Conservation (phyloP, 2,329 filamentous ascomycete genomes). For the Aspergillus tanneri region DNA sequence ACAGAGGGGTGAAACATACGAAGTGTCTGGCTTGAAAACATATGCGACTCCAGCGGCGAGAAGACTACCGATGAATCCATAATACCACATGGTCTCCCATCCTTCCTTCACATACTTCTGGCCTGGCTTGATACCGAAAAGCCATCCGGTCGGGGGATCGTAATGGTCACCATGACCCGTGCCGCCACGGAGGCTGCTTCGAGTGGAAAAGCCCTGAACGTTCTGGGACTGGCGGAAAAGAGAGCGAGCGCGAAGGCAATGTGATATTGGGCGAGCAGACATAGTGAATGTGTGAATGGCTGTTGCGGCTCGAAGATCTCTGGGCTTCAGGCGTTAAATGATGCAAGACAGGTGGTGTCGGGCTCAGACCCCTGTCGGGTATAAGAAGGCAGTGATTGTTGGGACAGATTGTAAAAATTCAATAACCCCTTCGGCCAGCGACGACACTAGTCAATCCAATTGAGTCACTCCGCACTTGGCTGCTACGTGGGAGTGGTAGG, state of each 20-base stretch:
- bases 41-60: constrained; percentile 74
- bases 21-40: constrained; percentile 97
- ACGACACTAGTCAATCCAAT: constrained; percentile 24
- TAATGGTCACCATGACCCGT: constrained; percentile 72
- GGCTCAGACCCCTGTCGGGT: constrained; percentile 19
- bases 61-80: constrained; percentile 79
- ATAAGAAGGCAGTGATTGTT: constrained; percentile 13
- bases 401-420: constrained; percentile 6
- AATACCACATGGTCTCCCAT: constrained; percentile 86
- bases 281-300: constrained; percentile 32
- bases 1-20: constrained; percentile 62
- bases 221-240: constrained; percentile 38
- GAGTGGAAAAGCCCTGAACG: constrained; percentile 42
- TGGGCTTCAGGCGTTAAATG: constrained; percentile 11
- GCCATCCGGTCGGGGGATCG: constrained; percentile 86
- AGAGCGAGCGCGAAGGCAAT: constrained; percentile 42
- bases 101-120: constrained; percentile 96
- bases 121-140: constrained; percentile 90
- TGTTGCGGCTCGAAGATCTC: constrained; percentile 5
- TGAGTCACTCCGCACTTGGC: constrained; percentile 21
- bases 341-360: constrained; percentile 21
- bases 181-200: constrained; percentile 40
- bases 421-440: constrained; percentile 13
- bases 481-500: constrained; percentile 24
- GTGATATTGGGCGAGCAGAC: constrained; percentile 40